These are phyloP conservation scores for Salvia hispanica DNA, from an alignment of 257 asterid genomes.

Conservation along the genomic window DNA sequence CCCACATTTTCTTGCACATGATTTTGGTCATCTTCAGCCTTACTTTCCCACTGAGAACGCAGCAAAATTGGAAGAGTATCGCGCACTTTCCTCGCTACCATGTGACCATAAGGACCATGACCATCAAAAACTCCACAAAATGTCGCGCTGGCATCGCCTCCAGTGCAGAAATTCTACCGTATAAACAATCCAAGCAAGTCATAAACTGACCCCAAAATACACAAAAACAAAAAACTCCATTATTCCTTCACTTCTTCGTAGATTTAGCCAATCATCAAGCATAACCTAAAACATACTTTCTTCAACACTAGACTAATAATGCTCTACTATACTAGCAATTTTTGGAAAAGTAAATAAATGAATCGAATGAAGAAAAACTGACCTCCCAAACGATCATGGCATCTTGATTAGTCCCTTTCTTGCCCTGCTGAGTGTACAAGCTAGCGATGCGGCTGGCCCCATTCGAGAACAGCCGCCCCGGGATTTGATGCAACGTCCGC, in stretches of 20 bases:
- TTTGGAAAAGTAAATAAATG: background rate
- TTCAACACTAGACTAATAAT: background rate
- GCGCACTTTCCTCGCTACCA: slow-evolving; percentile 93
- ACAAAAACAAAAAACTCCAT: slow-evolving; percentile 35
- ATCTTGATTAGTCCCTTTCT: slow-evolving; percentile 94
- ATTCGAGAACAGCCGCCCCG: slow-evolving; percentile 74
- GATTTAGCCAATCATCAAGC: too few species aligned
- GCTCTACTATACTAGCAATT: background rate
- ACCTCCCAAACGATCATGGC: slow-evolving; percentile 99
- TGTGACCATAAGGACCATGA: slow-evolving; percentile 95
- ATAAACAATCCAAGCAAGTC: slow-evolving; percentile 71
- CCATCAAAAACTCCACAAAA: slow-evolving; percentile 98
- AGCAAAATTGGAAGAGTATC: slow-evolving; percentile 78
- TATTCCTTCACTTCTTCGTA: slow-evolving; percentile 32
- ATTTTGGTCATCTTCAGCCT: slow-evolving; percentile 42
- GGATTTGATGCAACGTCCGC: slow-evolving; percentile 70
- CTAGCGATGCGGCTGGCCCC: slow-evolving; percentile 69
- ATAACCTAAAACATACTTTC: slow-evolving; percentile 14
- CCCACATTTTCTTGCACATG: slow-evolving; percentile 42
- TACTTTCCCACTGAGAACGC: slow-evolving; percentile 65
- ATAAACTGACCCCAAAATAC: slow-evolving; percentile 60
- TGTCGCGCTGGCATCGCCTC: slow-evolving; percentile 51
- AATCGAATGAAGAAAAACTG: slow-evolving; percentile 23
- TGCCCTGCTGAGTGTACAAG: slow-evolving; percentile 92
- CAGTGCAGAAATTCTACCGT: slow-evolving; percentile 68